Percentiles rank a stretch among this genome's conserved stretches.
phyloP scores from a whole-genome alignment of 139 green algal species.

The Tetradesmus lagerheimii region DNA sequence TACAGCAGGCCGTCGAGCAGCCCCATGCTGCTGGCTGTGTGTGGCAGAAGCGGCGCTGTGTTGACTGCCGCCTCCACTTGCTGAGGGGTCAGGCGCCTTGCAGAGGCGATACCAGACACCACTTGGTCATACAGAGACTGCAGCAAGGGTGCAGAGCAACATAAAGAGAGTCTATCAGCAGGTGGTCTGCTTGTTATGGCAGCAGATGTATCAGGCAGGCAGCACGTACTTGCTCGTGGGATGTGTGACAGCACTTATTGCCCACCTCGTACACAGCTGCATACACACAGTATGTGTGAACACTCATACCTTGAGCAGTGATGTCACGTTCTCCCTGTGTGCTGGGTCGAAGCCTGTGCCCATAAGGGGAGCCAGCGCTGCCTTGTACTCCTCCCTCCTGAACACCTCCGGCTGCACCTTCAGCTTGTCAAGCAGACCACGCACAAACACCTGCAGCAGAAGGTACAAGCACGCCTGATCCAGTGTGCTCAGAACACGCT shows the following conservation, averaged over 20 bases:
- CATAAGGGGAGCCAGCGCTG: constrained; percentile 34
- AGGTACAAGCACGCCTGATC: too few species aligned
- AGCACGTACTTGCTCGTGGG: too few species aligned
- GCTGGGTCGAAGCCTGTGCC: constrained; percentile 41
- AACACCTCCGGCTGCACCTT: constrained; percentile 60
- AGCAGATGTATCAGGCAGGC: too few species aligned
- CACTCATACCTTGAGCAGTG: constrained; percentile 38
- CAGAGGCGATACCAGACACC: constrained; percentile 36
- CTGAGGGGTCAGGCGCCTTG: neutral
- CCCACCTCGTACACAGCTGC: too few species aligned
- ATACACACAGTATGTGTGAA: too few species aligned
- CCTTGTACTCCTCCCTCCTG: constrained; percentile 74
- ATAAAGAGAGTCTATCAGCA: neutral
- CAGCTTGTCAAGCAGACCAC: constrained; percentile 57
- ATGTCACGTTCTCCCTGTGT: constrained; percentile 57
- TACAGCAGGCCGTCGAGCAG: constrained; percentile 70
- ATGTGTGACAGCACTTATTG: too few species aligned
- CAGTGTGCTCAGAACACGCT: neutral
- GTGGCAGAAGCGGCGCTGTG: constrained; percentile 52
- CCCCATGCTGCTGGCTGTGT: constrained; percentile 3
- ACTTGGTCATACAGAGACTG: constrained; percentile 51
- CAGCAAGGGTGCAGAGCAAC: neutral
- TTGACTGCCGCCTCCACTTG: constrained; percentile 47
- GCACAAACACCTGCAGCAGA: constrained; percentile 57
- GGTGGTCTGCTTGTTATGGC: too few species aligned